phyloP scores from a whole-genome alignment of 257 asterid species.

The Eucommia ulmoides region DNA sequence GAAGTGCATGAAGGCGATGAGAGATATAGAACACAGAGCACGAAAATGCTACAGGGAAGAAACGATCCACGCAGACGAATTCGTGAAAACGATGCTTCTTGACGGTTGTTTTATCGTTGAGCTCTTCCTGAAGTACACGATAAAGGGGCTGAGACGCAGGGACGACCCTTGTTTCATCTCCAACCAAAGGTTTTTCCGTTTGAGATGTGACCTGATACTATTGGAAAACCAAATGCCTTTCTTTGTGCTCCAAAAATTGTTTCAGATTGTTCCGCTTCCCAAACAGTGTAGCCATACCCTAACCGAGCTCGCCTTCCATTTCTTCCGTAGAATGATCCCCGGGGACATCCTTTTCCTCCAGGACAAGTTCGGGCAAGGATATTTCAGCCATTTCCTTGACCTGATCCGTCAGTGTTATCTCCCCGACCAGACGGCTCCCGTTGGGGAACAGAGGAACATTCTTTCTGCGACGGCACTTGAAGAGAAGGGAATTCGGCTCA shows the following conservation, averaged over 20 bases:
- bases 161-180: constrained; percentile 32
- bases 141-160: constrained; percentile 31
- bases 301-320: constrained; percentile 24
- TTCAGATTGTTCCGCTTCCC: constrained; percentile 28
- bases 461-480: constrained; percentile 14
- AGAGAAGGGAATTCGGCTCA: constrained; percentile 18
- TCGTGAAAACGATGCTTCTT: constrained; percentile 31
- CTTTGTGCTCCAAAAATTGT: constrained; percentile 33
- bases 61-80: constrained; percentile 17
- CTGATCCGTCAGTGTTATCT: constrained; percentile 34
- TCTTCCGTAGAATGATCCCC: constrained; percentile 30
- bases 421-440: constrained; percentile 18
- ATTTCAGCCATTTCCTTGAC: constrained; percentile 33
- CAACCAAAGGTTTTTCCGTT: constrained; percentile 1
- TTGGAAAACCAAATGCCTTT: constrained; percentile 45
- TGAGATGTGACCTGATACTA: constrained; percentile 35
- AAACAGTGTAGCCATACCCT: constrained; percentile 18
- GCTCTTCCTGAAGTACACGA: constrained; percentile 23
- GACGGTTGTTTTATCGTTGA: constrained; percentile 50
- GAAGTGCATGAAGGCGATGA: constrained; percentile 24
- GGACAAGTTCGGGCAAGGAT: constrained; percentile 11
- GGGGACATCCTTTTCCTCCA: constrained; percentile 1
- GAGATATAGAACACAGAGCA: constrained; percentile 23
- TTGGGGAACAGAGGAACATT: constrained; percentile 2
- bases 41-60: constrained; percentile 34